Percentiles rank a stretch among this genome's conserved stretches.
These are phyloP conservation scores for Neoboletus magnificus DNA, from an alignment of 768 basidiomycete species.

Conservation along the genomic window DNA sequence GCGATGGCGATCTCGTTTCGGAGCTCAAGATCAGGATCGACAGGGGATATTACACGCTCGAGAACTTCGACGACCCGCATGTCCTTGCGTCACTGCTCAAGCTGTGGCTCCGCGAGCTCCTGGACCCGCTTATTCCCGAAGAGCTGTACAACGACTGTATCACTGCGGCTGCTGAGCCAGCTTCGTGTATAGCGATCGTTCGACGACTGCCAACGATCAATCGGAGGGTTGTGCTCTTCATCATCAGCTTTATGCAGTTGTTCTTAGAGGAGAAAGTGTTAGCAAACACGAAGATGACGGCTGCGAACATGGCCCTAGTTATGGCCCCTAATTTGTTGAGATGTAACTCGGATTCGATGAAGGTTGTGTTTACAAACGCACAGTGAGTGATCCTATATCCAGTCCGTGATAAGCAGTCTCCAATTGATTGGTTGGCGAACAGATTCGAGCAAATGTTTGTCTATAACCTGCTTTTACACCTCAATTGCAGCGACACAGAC, in stretches of 20 bases:
- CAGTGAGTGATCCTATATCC: constrained; percentile 55
- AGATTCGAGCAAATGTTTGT: constrained; percentile 91
- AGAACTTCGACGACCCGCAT: constrained; percentile 87
- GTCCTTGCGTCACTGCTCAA: constrained; percentile 88
- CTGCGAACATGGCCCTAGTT: constrained; percentile 82
- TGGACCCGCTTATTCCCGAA: constrained; percentile 88
- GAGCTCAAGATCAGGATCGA: constrained; percentile 89
- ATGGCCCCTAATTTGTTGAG: constrained; percentile 90
- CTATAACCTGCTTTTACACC: constrained; percentile 76
- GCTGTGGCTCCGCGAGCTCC: constrained; percentile 89
- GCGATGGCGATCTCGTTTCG: constrained; percentile 84
- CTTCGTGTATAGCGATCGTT: constrained; percentile 71
- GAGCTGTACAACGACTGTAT: constrained; percentile 92
- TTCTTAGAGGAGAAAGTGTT: constrained; percentile 80
- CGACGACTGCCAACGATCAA: constrained; percentile 81
- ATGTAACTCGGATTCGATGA: constrained; percentile 84
- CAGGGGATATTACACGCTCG: constrained; percentile 85
- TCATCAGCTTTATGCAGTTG: constrained; percentile 87
- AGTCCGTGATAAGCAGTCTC: constrained; percentile 1
- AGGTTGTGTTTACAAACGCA: constrained; percentile 87
- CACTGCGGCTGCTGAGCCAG: constrained; percentile 58
- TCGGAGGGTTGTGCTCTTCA: constrained; percentile 80
- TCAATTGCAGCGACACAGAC: constrained; percentile 75
- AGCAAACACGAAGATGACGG: constrained; percentile 81
- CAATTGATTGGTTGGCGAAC: constrained; percentile 7